Conservation (phyloP, 139 green algal genomes). For the Trebouxia sp. region DNA sequence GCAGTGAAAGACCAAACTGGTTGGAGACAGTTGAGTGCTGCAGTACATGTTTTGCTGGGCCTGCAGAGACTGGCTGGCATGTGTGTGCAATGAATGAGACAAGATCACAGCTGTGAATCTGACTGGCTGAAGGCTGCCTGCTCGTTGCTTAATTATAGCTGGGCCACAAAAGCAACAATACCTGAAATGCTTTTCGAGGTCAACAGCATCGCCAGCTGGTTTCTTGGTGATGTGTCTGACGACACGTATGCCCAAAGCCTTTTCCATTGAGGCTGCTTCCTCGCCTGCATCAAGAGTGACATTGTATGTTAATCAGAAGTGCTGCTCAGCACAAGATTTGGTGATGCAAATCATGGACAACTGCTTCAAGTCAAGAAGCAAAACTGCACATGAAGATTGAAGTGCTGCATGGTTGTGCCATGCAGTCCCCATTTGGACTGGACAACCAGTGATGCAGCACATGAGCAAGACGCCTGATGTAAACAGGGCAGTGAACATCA, state of each 20-base stretch:
- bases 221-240: constrained; percentile 88
- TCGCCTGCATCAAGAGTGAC: constrained; percentile 48
- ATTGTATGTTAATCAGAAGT: too few relatives aligned
- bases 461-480: too few relatives aligned
- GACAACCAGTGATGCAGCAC: too few relatives aligned
- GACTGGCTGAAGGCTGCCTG: too few relatives aligned
- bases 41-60: neutral
- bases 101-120: too few relatives aligned
- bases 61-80: neutral
- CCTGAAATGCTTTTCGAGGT: constrained; percentile 74
- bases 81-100: neutral
- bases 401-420: too few relatives aligned
- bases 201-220: constrained; percentile 65
- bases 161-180: constrained; percentile 34
- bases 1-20: neutral
- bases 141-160: too few relatives aligned
- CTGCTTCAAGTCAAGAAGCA: too few relatives aligned
- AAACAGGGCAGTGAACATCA: too few relatives aligned
- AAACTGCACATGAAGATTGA: too few relatives aligned
- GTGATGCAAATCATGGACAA: neutral
- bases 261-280: constrained; percentile 79
- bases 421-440: too few relatives aligned
- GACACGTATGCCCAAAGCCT: constrained; percentile 74
- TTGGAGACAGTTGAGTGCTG: neutral
- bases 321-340: too few relatives aligned